A percentile compares a stretch with the other conserved stretches of the same genome.
Conservation (phyloP, 768 basidiomycete genomes). For the Lentinula lateritia region DNA sequence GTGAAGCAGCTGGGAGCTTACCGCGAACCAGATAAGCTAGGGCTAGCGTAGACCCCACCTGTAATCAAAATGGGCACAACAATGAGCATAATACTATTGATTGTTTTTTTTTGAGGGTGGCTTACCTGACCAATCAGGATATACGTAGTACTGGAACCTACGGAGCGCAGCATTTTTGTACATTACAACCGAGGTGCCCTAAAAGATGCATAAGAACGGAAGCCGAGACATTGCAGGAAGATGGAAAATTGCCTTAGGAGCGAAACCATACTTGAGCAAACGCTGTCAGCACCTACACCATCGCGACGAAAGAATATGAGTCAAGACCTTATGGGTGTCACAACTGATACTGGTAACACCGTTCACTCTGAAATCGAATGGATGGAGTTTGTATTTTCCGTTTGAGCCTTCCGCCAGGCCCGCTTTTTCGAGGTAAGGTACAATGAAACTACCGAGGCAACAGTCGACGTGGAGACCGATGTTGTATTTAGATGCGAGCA, state of each 20-base stretch:
- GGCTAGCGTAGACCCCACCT: conserved; percentile 90
- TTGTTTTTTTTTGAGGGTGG: conserved; percentile 1
- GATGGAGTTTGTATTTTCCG: conserved; percentile 52
- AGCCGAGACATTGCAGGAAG: conserved; percentile 1
- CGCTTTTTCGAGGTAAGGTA: conserved; percentile 84
- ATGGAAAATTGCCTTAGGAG: conserved; percentile 64
- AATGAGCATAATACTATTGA: conserved; percentile 1
- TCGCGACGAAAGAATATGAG: background rate
- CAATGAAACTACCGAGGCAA: conserved; percentile 89
- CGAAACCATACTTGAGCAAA: conserved; percentile 73
- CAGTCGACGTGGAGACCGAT: conserved; percentile 93
- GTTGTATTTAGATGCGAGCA: conserved; percentile 66
- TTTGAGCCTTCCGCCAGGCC: conserved; percentile 59
- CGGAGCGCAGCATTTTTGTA: conserved; percentile 77
- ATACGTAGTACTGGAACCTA: conserved; percentile 81
- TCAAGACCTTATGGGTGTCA: conserved; percentile 84
- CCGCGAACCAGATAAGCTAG: conserved; percentile 88
- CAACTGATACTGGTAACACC: conserved; percentile 95
- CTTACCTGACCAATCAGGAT: conserved; percentile 72
- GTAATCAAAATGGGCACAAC: background rate
- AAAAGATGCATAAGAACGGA: background rate
- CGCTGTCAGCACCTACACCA: conserved; percentile 3
- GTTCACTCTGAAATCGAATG: conserved; percentile 86
- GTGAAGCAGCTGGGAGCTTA: conserved; percentile 25
- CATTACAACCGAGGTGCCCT: conserved; percentile 95